Evolutionary conservation across 768 basidiomycete species (phyloP).

Genomic region (Heimioporus sp.): DNA sequence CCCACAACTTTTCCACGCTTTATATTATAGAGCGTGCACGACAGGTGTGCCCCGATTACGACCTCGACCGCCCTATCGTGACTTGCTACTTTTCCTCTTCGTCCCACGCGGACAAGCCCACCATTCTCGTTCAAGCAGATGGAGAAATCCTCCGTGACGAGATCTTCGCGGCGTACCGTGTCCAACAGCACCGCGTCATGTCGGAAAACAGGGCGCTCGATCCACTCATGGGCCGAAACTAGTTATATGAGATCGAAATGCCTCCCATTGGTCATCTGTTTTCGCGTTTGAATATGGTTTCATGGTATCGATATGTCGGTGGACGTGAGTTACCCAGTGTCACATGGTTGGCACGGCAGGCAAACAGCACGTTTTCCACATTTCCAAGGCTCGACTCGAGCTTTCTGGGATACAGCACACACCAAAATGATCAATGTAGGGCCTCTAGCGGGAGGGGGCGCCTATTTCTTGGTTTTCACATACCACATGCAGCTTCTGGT

Average conservation of each 20-base stretch:
- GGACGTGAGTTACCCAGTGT: no score
- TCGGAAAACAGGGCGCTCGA: constrained; percentile 25
- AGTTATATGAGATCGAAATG: neutral
- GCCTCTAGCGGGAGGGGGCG: no score
- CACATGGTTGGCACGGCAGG: no score
- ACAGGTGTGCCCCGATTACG: constrained; percentile 22
- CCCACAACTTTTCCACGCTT: no score
- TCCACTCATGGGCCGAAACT: constrained; percentile 21
- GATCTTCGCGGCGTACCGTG: constrained; percentile 25
- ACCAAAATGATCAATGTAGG: no score
- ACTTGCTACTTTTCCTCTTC: constrained; percentile 17
- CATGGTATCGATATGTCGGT: no score
- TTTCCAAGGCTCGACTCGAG: no score
- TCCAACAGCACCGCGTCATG: constrained; percentile 24
- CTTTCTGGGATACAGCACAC: no score
- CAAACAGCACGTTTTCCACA: no score
- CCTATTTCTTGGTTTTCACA: no score
- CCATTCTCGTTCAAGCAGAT: constrained; percentile 18
- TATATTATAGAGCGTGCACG: no score
- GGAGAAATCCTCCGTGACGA: constrained; percentile 31
- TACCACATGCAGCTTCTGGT: no score
- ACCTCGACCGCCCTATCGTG: constrained; percentile 22
- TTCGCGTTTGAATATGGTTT: neutral
- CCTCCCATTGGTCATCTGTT: neutral
- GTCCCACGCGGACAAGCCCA: constrained; percentile 9